Conservation (phyloP, 192 early-diverging fungal genomes). For the Gamsiella multidivaricata region DNA sequence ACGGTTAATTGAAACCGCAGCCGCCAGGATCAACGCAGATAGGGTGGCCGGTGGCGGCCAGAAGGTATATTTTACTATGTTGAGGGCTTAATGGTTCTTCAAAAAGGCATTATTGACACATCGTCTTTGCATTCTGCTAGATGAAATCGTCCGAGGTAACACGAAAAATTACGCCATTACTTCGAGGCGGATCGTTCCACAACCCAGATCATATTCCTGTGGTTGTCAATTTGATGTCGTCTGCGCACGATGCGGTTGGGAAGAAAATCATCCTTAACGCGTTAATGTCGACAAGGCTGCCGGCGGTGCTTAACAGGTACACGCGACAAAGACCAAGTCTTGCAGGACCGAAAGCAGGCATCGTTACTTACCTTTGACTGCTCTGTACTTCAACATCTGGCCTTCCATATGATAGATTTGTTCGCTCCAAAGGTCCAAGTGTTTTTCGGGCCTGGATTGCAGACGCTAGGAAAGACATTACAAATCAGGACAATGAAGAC, state of each 20-base stretch:
- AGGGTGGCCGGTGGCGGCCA: no score
- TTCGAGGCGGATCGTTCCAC: conserved; percentile 28
- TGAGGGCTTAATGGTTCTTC: no score
- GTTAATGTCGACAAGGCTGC: conserved; percentile 13
- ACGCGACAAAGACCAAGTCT: no score
- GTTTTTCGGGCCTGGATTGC: conserved; percentile 14
- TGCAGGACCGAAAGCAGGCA: no score
- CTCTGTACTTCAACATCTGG: no score
- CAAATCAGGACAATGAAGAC: not conserved
- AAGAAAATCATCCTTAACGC: conserved; percentile 27
- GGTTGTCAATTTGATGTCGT: conserved; percentile 12
- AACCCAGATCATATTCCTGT: not conserved
- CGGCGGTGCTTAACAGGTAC: conserved; percentile 8
- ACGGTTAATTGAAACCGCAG: no score
- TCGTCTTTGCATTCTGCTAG: no score
- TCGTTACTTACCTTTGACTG: no score
- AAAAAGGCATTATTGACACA: no score
- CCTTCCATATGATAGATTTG: conserved; percentile 11
- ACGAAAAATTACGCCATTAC: not conserved
- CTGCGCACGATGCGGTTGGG: not conserved
- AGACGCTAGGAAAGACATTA: conserved; percentile 3
- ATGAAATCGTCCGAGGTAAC: not conserved
- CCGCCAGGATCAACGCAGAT: no score
- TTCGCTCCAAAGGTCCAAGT: conserved; percentile 5
- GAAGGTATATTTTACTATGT: no score